These are phyloP conservation scores for Fraxinus quadrangulata DNA, from an alignment of 257 asterid species.

Conservation along the genomic window DNA sequence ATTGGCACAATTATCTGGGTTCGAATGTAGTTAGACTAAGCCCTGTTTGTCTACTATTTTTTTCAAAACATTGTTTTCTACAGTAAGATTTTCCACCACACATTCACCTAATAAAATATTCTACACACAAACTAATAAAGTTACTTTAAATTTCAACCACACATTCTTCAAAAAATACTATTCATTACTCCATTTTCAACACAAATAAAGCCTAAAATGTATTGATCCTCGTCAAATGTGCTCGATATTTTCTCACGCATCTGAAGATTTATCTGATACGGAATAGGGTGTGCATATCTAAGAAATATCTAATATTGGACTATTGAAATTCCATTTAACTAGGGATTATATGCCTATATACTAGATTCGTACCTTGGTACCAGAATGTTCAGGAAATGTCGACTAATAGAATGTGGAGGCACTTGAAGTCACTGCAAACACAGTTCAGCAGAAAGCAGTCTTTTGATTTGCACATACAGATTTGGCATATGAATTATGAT, in stretches of 20 bases:
- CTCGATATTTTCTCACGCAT: neutral
- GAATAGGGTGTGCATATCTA: neutral
- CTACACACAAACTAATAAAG: too few relatives aligned
- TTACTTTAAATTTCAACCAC: too few relatives aligned
- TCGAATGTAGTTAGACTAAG: too few relatives aligned
- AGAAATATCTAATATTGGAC: neutral
- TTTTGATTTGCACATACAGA: neutral
- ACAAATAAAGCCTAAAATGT: too few relatives aligned
- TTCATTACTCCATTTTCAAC: too few relatives aligned
- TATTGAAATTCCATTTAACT: neutral
- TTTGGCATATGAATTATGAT: neutral
- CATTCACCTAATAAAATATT: too few relatives aligned
- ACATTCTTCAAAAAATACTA: too few relatives aligned
- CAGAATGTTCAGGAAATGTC: neutral
- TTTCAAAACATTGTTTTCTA: too few relatives aligned
- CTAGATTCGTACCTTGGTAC: neutral
- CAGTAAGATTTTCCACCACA: too few relatives aligned
- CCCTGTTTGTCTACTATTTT: too few relatives aligned
- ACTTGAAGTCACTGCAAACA: neutral
- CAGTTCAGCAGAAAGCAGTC: neutral
- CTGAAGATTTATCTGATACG: neutral
- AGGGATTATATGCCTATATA: neutral
- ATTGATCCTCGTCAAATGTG: too few relatives aligned
- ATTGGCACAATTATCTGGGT: neutral
- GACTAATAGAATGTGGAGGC: neutral